Base-by-base conservation (phyloP, 768 basidiomycete species). In the Boletus sp. region DNA sequence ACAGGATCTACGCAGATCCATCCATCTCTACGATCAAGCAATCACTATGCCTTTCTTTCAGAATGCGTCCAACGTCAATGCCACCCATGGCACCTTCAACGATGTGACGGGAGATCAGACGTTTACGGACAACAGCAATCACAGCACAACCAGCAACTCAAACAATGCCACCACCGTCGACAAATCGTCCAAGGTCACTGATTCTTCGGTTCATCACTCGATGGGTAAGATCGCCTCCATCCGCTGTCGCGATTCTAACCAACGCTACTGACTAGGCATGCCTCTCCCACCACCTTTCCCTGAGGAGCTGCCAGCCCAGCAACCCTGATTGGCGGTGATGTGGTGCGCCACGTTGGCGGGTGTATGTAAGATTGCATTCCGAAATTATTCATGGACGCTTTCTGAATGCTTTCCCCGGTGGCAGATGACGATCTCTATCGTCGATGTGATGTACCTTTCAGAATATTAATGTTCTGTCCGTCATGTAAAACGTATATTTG, bases 1-100 rank as follows among this genome's bases (percentile, higher is more conserved):
- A 24, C 3, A 24, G 24, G 24, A 24, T 24, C 24, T 24, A 24
- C 24, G 41, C 29, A 10, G 18, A 52, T 12, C 24, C 3, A 17
- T 35, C 32, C 32, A 35, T 17, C 20, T 17, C 20, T 9, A 17
- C 36, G 17, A 47, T 36, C 29, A 36, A 30, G 28, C 45, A n/a
- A 46, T 24, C 24, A n/a, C 7, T 1, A 67, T 67, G 67, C 67
- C 66, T 7, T 67, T 67, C 61, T 67, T 67, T 32, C 67, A 67
- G 17, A 61, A 61, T 4, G 64, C 66, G 12, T 46, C 57, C 0
- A 52, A 32, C 24, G 57, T 65, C 42, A 50, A 67, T 24, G 54
- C 35, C 44, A 58, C 64, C 3, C 33, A 67, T 40, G 46, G 54
- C 28, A 63, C 49, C 14, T 59, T 67, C 55, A 66, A 63, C 50